These are phyloP conservation scores for Pseudogymnoascus sp. DNA, from an alignment of 2,329 filamentous ascomycete species.

Conservation along the genomic window DNA sequence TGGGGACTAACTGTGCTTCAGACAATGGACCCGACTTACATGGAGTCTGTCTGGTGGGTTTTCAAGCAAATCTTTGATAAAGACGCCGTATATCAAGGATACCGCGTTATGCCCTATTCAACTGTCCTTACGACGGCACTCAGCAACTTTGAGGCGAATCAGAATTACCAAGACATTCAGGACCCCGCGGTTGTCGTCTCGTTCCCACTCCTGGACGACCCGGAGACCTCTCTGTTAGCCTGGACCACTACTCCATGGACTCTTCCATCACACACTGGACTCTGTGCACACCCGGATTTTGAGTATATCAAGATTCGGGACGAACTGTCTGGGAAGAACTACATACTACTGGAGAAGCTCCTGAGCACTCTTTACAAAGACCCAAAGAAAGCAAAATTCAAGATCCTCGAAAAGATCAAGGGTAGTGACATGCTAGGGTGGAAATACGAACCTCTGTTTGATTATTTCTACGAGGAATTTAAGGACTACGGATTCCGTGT, in stretches of 20 bases:
- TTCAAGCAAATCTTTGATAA: constrained; percentile 93
- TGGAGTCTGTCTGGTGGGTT: constrained; percentile 96
- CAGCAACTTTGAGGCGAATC: constrained; percentile 88
- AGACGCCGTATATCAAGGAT: constrained; percentile 80
- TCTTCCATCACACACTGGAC: constrained; percentile 69
- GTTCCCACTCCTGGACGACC: constrained; percentile 75
- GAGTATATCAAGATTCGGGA: constrained; percentile 86
- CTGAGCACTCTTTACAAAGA: constrained; percentile 85
- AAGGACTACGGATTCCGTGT: constrained; percentile 79
- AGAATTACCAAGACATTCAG: constrained; percentile 90
- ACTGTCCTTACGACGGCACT: constrained; percentile 83
- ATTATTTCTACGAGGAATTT: constrained; percentile 85
- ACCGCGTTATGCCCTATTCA: constrained; percentile 92
- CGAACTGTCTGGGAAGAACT: constrained; percentile 73
- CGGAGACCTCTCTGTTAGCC: constrained; percentile 68
- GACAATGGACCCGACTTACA: constrained; percentile 93
- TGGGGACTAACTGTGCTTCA: constrained; percentile 26
- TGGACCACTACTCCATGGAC: constrained; percentile 93
- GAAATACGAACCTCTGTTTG: constrained; percentile 83
- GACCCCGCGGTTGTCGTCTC: constrained; percentile 85
- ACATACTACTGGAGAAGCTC: constrained; percentile 76
- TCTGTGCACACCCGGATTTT: constrained; percentile 74
- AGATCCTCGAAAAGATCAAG: constrained; percentile 70
- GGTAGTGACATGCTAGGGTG: constrained; percentile 82
- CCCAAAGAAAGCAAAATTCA: constrained; percentile 90